These are phyloP conservation scores for Fusarium duplospermum DNA, from an alignment of 2,329 filamentous ascomycete genomes.

Conservation along the genomic window DNA sequence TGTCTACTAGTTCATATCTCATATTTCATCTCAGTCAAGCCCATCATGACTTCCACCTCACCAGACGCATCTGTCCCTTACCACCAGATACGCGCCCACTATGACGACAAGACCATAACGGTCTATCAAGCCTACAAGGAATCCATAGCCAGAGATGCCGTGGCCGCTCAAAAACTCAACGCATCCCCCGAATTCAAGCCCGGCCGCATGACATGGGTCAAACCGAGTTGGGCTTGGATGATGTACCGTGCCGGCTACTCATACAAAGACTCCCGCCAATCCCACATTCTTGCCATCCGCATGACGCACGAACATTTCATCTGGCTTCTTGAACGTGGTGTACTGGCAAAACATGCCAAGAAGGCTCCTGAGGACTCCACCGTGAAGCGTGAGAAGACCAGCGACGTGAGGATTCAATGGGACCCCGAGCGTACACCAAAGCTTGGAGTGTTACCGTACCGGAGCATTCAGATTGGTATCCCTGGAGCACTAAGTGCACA, in stretches of 20 bases:
- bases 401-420: constrained; percentile 69
- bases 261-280: constrained; percentile 65
- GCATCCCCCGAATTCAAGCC: constrained; percentile 64
- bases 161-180: constrained; percentile 62
- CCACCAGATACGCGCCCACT: constrained; percentile 65
- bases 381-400: constrained; percentile 42
- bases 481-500: constrained; percentile 55
- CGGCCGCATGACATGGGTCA: constrained; percentile 74
- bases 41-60: constrained; percentile 29
- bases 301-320: constrained; percentile 64
- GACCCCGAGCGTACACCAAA: constrained; percentile 67
- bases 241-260: constrained; percentile 72
- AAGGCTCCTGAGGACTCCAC: neutral
- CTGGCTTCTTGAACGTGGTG: constrained; percentile 54
- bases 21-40: neutral
- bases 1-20: neutral
- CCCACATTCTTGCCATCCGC: constrained; percentile 67
- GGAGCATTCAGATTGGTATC: constrained; percentile 73
- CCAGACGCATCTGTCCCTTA: constrained; percentile 45
- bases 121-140: constrained; percentile 71
- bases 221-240: constrained; percentile 73
- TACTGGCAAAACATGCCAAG: constrained; percentile 47
- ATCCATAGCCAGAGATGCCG: constrained; percentile 64
- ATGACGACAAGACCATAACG: constrained; percentile 64
- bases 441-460: constrained; percentile 58